phyloP scores from a whole-genome alignment of 305 asterid genomes.

The Solanum hybrid region DNA sequence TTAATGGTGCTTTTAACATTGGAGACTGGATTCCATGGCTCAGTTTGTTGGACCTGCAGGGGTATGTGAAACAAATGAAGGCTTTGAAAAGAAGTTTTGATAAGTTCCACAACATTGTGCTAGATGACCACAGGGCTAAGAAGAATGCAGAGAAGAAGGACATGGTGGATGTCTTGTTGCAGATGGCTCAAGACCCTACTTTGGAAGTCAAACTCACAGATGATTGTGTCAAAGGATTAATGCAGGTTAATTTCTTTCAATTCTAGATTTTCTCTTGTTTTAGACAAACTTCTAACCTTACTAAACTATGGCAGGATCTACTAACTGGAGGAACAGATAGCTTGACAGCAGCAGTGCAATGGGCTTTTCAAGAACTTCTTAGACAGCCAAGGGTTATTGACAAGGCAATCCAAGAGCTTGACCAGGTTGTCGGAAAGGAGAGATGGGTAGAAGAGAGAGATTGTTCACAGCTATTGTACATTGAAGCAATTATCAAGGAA shows the following conservation, averaged over 20 bases:
- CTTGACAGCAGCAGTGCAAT: constrained; percentile 16
- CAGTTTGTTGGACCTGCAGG: constrained; percentile 33
- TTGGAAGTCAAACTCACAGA: constrained; percentile 24
- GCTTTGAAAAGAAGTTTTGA: constrained; percentile 10
- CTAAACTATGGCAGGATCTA: constrained; percentile 10
- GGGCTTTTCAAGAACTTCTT: constrained; percentile 21
- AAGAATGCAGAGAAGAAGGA: constrained; percentile 5
- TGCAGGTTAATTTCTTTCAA: constrained; percentile 1
- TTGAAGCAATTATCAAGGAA: constrained; percentile 24
- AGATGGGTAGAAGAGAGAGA: constrained; percentile 27
- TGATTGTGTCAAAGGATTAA: constrained; percentile 23
- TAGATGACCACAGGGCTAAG: constrained; percentile 29
- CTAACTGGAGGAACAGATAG: constrained; percentile 27
- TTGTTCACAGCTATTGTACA: constrained; percentile 11
- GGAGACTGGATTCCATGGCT: constrained; percentile 49
- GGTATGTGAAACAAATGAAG: constrained; percentile 30
- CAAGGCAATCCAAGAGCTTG: constrained; percentile 22
- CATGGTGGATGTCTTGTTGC: constrained; percentile 19
- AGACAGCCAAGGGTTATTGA: constrained; percentile 14
- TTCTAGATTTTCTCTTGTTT: neutral
- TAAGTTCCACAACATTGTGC: constrained; percentile 17
- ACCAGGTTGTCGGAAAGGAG: constrained; percentile 9
- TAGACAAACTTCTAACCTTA: neutral
- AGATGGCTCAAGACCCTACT: constrained; percentile 21
- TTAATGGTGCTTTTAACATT: constrained; percentile 19